Evolutionary conservation across 345 rosid genomes (phyloP), one percentile per base, ranked within the genome.

Genomic region (Odontarrhena argentea): DNA sequence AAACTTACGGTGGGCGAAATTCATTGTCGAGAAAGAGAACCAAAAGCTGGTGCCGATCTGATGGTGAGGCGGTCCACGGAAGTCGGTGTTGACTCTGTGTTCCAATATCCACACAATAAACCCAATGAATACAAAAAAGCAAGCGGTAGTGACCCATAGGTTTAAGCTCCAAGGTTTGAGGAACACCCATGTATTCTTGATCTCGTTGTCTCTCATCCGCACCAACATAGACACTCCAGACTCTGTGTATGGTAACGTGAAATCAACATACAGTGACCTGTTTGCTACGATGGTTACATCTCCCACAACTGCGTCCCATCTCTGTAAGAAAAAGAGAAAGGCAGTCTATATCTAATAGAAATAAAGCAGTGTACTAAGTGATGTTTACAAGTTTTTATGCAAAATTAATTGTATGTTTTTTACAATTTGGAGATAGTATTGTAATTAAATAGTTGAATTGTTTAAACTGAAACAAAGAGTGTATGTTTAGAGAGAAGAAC

Each of bases 171-270:
- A 64, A 4, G 98, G 96, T 74, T 78, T 67, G 57, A 87, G 56
- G 79, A 92, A 87, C 53, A 79, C 67, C 96, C 96, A 92, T 40
- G 83, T 71, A 69, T 81, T 80, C 52, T 71, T 84, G 15, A 51
- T 58, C 22, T 59, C 32, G 8, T 73, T 61, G 26, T 81, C 80
- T 62, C 42, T 80, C 8, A 83, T 42, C 0, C 84, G 86, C 11
- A 92, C 96, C 1, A 87, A 1, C 96, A 89, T 92, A 6, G 82
- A 60, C 8, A 89, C 91, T 6, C 95, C 92, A 0, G 92, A 81
- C 40, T 87, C 86, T 5, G 87, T 71, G 73, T 68, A 92, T 0
- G 96, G 98, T 45, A 87, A 28, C 2, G 95, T 83, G 61, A 87
- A 92, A 24, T 92, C 98, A 3, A 75, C 92, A 30, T n/a, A 47